phyloP scores from a whole-genome alignment of 1,139 yeast species.

The Arxiozyma bovina region DNA sequence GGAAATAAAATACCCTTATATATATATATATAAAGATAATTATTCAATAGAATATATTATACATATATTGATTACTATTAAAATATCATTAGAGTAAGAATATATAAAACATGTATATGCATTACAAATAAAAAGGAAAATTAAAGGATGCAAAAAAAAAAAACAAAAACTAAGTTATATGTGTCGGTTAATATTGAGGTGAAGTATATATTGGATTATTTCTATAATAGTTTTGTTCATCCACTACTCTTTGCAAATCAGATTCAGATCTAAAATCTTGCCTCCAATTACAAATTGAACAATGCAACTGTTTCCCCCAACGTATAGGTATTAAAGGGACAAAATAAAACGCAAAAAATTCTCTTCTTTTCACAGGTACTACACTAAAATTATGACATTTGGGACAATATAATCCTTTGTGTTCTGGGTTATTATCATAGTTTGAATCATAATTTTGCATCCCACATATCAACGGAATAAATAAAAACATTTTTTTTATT shows the following conservation, averaged over 20 bases:
- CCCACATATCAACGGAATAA: constrained; percentile 32
- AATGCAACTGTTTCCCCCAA: constrained; percentile 40
- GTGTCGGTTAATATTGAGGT: background rate
- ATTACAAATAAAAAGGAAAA: background rate
- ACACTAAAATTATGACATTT: constrained; percentile 38
- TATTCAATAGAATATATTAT: background rate
- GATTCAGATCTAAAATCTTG: constrained; percentile 35
- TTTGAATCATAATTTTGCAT: constrained; percentile 14
- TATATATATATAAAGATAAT: background rate
- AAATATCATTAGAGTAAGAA: background rate
- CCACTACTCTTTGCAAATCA: constrained; percentile 31
- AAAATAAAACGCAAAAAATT: constrained; percentile 40
- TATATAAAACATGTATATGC: background rate
- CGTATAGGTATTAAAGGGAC: constrained; percentile 40
- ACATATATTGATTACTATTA: background rate
- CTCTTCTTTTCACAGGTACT: constrained; percentile 36
- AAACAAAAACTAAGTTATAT: background rate
- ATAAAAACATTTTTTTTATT: constrained; percentile 14
- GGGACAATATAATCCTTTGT: constrained; percentile 31
- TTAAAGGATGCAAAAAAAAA: background rate
- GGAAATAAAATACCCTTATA: constrained; percentile 4
- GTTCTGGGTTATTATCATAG: constrained; percentile 9
- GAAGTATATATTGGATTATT: constrained; percentile 35
- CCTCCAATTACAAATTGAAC: constrained; percentile 40
- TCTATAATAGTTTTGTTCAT: constrained; percentile 20